Evolutionary conservation across 2,329 filamentous ascomycete genomes (phyloP).

Genomic region (Sclerotinia borealis): DNA sequence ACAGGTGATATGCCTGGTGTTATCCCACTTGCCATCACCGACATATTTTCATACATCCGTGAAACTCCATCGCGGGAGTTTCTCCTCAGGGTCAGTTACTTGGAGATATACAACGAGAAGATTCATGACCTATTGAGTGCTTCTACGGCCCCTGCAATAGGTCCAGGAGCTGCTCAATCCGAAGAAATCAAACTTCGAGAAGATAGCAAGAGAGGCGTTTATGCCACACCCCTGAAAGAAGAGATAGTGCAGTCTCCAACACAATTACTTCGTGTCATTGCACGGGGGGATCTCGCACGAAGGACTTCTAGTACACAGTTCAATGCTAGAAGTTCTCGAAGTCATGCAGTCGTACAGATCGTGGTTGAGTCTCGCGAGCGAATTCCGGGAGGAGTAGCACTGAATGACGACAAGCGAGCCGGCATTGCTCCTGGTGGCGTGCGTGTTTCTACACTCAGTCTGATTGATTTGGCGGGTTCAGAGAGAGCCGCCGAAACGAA

Average conservation of each 20-base stretch:
- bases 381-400: conserved; percentile 46
- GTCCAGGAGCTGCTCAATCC: conserved; percentile 50
- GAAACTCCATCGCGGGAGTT: conserved; percentile 95
- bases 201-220: conserved; percentile 92
- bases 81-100: conserved; percentile 87
- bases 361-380: conserved; percentile 95
- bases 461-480: conserved; percentile 94
- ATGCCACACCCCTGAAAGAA: conserved; percentile 92
- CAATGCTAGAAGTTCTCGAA: conserved; percentile 92
- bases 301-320: conserved; percentile 93
- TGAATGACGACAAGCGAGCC: conserved; percentile 58
- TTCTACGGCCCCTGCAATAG: conserved; percentile 50
- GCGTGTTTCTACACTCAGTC: conserved; percentile 85
- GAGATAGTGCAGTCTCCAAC: conserved; percentile 98
- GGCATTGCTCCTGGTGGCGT: conserved; percentile 78
- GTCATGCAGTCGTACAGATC: conserved; percentile 97
- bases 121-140: conserved; percentile 90
- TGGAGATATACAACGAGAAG: conserved; percentile 98
- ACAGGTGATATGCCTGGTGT: conserved; percentile 93
- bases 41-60: conserved; percentile 98
- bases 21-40: conserved; percentile 93
- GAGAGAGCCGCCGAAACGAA: conserved; percentile 95
- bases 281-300: conserved; percentile 83
- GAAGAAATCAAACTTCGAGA: conserved; percentile 97
- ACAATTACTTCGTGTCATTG: conserved; percentile 89